Percentiles rank a stretch among this genome's conserved stretches.
These are phyloP conservation scores for Amylostereum chailletii DNA, from an alignment of 1,284 basidiomycete genomes.

Conservation along the genomic window DNA sequence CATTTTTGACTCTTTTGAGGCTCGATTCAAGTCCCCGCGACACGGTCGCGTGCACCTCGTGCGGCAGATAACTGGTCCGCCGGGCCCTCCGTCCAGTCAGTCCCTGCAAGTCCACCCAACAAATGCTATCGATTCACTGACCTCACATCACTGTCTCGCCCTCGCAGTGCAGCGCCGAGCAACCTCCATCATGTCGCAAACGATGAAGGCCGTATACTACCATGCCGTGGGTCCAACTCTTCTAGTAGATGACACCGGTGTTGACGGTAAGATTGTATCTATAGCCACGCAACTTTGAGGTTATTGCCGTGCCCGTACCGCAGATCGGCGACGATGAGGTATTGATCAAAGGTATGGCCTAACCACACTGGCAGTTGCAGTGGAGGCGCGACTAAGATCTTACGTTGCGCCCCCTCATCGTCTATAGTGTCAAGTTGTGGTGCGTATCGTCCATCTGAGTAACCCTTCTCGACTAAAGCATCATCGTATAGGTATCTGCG, in stretches of 20 bases:
- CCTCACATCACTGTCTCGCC: too few species aligned
- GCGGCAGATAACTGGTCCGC: too few species aligned
- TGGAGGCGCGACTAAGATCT: neutral
- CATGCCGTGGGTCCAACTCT: conserved; percentile 2
- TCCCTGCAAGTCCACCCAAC: too few species aligned
- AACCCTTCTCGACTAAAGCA: neutral
- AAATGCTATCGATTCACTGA: too few species aligned
- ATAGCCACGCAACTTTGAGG: conserved; percentile 25
- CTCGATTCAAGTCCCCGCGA: too few species aligned
- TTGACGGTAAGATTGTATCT: neutral
- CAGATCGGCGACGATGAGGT: conserved; percentile 41
- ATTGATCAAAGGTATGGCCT: conserved; percentile 38
- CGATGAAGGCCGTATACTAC: conserved; percentile 11
- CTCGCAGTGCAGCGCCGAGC: too few species aligned
- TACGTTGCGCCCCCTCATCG: neutral
- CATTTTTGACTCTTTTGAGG: too few species aligned
- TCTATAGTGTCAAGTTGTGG: conserved; percentile 20
- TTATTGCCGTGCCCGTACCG: conserved; percentile 32
- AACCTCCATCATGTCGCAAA: neutral
- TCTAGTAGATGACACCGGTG: neutral
- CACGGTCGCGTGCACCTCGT: too few species aligned
- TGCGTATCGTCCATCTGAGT: conserved; percentile 1
- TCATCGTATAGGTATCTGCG: conserved; percentile 31
- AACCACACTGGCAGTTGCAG: neutral
- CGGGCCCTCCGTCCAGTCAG: too few species aligned